Evolutionary conservation across 768 basidiomycete species (phyloP).

Genomic region (Pleurotus eryngii): DNA sequence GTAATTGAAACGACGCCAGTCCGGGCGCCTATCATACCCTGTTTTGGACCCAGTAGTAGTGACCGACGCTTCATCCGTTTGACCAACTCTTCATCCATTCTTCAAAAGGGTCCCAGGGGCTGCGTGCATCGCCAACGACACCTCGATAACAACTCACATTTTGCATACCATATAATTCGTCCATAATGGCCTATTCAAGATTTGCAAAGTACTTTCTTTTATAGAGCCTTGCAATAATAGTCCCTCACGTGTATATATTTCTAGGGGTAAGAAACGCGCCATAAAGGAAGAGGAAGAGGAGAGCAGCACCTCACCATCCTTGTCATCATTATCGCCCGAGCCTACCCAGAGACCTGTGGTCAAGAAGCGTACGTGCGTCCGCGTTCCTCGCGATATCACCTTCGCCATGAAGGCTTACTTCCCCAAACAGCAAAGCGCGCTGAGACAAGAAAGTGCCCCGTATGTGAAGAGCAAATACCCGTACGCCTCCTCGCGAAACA

Average conservation of each 20-base stretch:
- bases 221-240: not conserved
- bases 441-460: conserved; percentile 72
- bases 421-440: conserved; percentile 56
- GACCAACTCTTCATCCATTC: conserved; percentile 5
- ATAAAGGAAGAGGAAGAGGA: conserved; percentile 23
- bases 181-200: conserved; percentile 2
- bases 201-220: conserved; percentile 27
- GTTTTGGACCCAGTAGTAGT: not conserved
- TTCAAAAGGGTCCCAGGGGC: not conserved
- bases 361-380: conserved; percentile 46
- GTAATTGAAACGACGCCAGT: no score
- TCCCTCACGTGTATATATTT: not conserved
- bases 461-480: conserved; percentile 71
- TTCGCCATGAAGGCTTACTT: conserved; percentile 6
- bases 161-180: not conserved
- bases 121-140: conserved; percentile 14
- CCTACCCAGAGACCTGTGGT: conserved; percentile 31
- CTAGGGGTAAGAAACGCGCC: conserved; percentile 51
- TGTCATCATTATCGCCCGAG: conserved; percentile 32
- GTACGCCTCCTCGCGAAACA: conserved; percentile 68
- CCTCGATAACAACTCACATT: not conserved
- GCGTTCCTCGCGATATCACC: not conserved
- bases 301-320: conserved; percentile 15
- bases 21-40: not conserved
- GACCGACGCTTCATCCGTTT: not conserved